phyloP scores from a whole-genome alignment of 2,329 filamentous ascomycete genomes.

The Arthroderma sp. region DNA sequence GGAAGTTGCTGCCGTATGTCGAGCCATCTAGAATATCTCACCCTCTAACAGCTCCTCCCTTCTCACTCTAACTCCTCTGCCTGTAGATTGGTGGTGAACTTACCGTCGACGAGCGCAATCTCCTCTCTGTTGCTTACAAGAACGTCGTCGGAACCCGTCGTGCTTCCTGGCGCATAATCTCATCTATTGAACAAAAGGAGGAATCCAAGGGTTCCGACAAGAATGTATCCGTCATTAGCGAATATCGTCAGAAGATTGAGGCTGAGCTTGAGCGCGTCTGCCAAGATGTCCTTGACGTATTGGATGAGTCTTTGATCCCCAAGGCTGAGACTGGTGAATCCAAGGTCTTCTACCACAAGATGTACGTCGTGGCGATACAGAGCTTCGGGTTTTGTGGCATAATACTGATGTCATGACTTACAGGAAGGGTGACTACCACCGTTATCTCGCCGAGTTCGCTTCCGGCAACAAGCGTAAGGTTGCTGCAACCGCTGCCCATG shows the following conservation, averaged over 20 bases:
- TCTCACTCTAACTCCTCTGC: slow-evolving; percentile 11
- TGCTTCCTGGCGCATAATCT: slow-evolving; percentile 98
- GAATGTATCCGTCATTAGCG: slow-evolving; percentile 85
- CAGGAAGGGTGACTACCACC: slow-evolving; percentile 96
- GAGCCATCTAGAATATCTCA: too few relatives aligned
- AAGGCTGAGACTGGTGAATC: slow-evolving; percentile 94
- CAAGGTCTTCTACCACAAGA: slow-evolving; percentile 99
- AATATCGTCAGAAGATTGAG: slow-evolving; percentile 98
- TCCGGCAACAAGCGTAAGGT: slow-evolving; percentile 84
- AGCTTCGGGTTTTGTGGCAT: not conserved
- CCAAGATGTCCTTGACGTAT: slow-evolving; percentile 91
- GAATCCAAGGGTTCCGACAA: slow-evolving; percentile 96
- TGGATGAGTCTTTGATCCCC: slow-evolving; percentile 86
- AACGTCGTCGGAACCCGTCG: slow-evolving; percentile 97
- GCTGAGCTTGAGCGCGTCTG: slow-evolving; percentile 93
- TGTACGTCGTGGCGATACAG: slow-evolving; percentile 47
- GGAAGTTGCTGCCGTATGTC: slow-evolving; percentile 84
- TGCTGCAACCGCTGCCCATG: slow-evolving; percentile 72
- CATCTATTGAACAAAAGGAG: slow-evolving; percentile 99
- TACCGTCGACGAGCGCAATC: slow-evolving; percentile 65
- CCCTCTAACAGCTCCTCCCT: slow-evolving; percentile 7
- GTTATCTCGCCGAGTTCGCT: slow-evolving; percentile 87
- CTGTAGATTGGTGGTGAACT: slow-evolving; percentile 51
- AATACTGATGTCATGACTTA: slow-evolving; percentile 7
- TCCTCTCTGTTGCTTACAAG: slow-evolving; percentile 98